These are phyloP conservation scores for Plasmodium inui DNA, from an alignment of 169 alveolate genomes.

Conservation along the genomic window DNA sequence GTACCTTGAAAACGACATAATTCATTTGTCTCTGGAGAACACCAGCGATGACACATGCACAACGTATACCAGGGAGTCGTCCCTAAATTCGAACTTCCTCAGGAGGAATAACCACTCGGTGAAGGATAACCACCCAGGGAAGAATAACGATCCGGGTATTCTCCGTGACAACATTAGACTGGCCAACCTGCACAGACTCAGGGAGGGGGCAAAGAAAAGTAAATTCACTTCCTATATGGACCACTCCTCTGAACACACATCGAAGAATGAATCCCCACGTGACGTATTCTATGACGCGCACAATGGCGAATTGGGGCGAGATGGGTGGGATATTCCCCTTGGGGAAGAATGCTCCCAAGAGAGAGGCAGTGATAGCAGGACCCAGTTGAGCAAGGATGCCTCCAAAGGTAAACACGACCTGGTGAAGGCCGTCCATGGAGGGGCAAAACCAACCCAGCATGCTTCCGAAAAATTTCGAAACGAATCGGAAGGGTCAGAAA, in stretches of 20 bases:
- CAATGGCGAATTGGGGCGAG: neutral
- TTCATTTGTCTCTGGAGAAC: slow-evolving; percentile 66
- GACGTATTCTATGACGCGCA: neutral
- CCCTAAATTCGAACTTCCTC: slow-evolving; percentile 22
- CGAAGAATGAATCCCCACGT: neutral
- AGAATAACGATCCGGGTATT: neutral
- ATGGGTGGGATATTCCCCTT: neutral
- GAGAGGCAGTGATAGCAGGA: neutral
- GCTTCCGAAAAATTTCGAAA: neutral
- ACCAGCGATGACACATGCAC: slow-evolving; percentile 75
- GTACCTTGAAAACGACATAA: slow-evolving; percentile 55
- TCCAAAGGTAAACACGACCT: neutral
- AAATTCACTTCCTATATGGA: neutral
- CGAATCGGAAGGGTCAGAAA: neutral
- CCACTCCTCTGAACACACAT: neutral
- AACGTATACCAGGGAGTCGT: slow-evolving; percentile 70
- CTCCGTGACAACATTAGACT: neutral
- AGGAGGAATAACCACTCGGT: neutral
- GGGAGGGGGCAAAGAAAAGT: neutral
- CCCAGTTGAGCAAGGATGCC: neutral
- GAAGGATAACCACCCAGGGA: neutral
- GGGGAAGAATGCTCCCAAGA: neutral
- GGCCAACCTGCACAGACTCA: neutral
- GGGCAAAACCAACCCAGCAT: neutral
- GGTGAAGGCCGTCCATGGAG: neutral